phyloP scores from a whole-genome alignment of 2,329 filamentous ascomycete species.

The Aspergillus spinulosporus region DNA sequence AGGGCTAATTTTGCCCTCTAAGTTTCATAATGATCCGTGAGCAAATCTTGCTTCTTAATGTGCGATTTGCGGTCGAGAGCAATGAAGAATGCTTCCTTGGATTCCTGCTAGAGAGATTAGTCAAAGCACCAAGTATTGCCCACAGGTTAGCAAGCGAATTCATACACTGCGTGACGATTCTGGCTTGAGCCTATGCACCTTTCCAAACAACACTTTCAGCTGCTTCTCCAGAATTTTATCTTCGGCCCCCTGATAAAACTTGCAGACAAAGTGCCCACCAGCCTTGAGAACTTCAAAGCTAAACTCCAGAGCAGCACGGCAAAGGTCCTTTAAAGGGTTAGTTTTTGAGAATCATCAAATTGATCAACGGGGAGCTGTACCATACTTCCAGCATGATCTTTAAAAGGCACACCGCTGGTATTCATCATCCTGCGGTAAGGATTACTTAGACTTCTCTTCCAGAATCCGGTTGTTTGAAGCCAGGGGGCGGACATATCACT shows the following conservation, averaged over 20 bases:
- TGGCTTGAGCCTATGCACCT: constrained; percentile 85
- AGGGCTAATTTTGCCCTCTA: neutral
- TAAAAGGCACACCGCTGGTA: constrained; percentile 82
- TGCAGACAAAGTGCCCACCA: constrained; percentile 92
- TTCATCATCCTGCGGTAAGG: constrained; percentile 99
- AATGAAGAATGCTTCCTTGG: constrained; percentile 83
- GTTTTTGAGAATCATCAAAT: neutral
- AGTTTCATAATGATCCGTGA: constrained; percentile 25
- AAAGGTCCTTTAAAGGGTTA: constrained; percentile 69
- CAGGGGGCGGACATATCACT: constrained; percentile 99
- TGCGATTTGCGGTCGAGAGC: constrained; percentile 66
- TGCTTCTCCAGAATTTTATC: constrained; percentile 76
- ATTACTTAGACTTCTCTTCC: constrained; percentile 89
- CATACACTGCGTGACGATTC: constrained; percentile 80
- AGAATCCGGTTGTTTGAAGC: constrained; percentile 75
- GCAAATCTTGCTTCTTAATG: constrained; percentile 48
- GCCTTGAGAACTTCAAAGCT: constrained; percentile 77
- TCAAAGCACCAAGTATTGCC: constrained; percentile 1
- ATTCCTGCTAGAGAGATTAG: constrained; percentile 59
- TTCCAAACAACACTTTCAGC: constrained; percentile 73
- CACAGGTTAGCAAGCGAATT: neutral
- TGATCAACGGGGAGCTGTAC: constrained; percentile 54
- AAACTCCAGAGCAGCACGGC: constrained; percentile 79
- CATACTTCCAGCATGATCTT: constrained; percentile 93
- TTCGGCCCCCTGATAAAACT: constrained; percentile 91